These are phyloP conservation scores for Austroboletus novae-zelandiae DNA, from an alignment of 1,284 basidiomycete species.

Conservation along the genomic window DNA sequence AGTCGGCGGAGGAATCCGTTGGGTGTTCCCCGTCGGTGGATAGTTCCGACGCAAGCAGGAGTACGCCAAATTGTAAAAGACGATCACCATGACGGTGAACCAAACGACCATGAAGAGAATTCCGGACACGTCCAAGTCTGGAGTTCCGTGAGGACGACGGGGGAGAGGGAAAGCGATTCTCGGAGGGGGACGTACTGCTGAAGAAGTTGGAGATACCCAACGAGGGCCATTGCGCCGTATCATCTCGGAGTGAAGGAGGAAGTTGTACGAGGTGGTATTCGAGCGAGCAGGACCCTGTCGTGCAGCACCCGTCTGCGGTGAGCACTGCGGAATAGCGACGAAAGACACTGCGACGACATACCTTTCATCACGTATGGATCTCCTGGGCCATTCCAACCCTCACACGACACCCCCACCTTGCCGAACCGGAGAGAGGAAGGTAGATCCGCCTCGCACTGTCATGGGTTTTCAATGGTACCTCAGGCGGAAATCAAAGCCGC, in stretches of 20 bases:
- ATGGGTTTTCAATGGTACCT: conserved; percentile 5
- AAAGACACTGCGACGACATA: conserved; percentile 29
- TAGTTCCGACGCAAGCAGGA: conserved; percentile 46
- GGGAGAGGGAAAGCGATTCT: neutral
- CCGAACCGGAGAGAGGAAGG: conserved; percentile 81
- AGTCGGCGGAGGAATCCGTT: conserved; percentile 29
- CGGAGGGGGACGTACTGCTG: conserved; percentile 18
- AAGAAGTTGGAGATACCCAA: conserved; percentile 17
- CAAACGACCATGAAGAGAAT: conserved; percentile 58
- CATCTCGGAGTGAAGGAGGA: conserved; percentile 45
- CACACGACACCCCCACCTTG: conserved; percentile 80
- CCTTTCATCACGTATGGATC: conserved; percentile 86
- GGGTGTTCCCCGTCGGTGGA: conserved; percentile 17
- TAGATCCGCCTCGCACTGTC: conserved; percentile 85
- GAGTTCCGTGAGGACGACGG: neutral
- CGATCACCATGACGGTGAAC: conserved; percentile 49
- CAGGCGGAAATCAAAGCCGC: conserved; percentile 8
- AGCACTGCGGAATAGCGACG: neutral
- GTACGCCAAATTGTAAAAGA: conserved; percentile 56
- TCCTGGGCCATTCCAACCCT: conserved; percentile 80
- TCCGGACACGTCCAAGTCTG: conserved; percentile 42
- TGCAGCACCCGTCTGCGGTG: neutral
- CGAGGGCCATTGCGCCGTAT: conserved; percentile 14
- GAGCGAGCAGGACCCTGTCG: conserved; percentile 75
- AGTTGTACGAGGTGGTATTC: conserved; percentile 76